These are phyloP conservation scores for Medicago arabica DNA, from an alignment of 306 rosid genomes.

Conservation along the genomic window DNA sequence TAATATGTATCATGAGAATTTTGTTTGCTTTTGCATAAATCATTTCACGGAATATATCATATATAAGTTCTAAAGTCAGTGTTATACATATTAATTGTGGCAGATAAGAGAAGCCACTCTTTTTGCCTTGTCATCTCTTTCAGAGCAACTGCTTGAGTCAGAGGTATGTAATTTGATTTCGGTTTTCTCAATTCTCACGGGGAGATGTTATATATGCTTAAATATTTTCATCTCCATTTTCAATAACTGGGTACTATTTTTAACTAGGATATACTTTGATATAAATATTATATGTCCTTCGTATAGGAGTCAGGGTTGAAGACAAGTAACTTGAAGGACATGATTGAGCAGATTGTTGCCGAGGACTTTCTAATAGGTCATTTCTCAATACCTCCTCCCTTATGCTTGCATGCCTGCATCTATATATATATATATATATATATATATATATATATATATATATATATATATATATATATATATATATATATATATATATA, in stretches of 20 bases:
- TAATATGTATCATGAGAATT: background rate
- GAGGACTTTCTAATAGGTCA: slow-evolving; percentile 75
- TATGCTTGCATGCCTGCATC: background rate
- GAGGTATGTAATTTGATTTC: slow-evolving; percentile 58
- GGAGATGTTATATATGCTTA: slow-evolving; percentile 10
- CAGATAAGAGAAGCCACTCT: slow-evolving; percentile 94
- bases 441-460: too few relatives aligned
- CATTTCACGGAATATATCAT: slow-evolving; percentile 12
- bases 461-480: too few relatives aligned
- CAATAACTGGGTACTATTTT: slow-evolving; percentile 18
- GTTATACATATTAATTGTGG: slow-evolving; percentile 45
- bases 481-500: too few relatives aligned
- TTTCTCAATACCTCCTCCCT: slow-evolving; percentile 34
- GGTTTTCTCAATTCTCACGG: slow-evolving; percentile 28
- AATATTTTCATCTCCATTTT: slow-evolving; percentile 34
- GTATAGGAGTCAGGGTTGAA: slow-evolving; percentile 62
- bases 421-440: too few relatives aligned
- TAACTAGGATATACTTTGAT: slow-evolving; percentile 10
- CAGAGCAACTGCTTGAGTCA: slow-evolving; percentile 77
- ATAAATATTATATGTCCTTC: slow-evolving; percentile 27
- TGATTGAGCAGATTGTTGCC: slow-evolving; percentile 67
- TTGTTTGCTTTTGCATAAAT: slow-evolving; percentile 9
- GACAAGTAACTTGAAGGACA: slow-evolving; percentile 51
- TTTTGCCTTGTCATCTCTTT: slow-evolving; percentile 76
- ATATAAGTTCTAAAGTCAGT: slow-evolving; percentile 29